Conservation (phyloP, 83 land plant genomes). For the Picea mariana region DNA sequence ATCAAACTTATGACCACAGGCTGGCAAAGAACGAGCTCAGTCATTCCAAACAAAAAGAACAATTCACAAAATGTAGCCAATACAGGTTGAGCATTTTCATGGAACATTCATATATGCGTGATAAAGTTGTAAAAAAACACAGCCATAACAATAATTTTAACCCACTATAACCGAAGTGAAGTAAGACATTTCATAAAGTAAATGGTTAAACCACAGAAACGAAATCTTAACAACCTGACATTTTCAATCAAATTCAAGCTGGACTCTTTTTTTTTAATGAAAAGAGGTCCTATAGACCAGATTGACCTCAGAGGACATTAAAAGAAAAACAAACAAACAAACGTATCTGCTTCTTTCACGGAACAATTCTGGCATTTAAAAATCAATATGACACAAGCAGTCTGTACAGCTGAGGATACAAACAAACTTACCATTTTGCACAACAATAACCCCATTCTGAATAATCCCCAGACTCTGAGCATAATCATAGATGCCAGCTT, state of each 20-base stretch:
- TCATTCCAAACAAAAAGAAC: not conserved
- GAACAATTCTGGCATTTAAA: not conserved
- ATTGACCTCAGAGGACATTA: too few relatives aligned
- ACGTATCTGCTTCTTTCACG: not conserved
- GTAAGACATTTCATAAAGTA: too few relatives aligned
- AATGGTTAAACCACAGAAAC: too few relatives aligned
- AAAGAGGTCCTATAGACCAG: too few relatives aligned
- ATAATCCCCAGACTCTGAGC: conserved; percentile 11
- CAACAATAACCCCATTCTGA: conserved; percentile 9
- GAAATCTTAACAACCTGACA: too few relatives aligned
- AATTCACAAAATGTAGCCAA: not conserved
- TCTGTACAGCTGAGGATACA: not conserved
- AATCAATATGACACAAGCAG: not conserved
- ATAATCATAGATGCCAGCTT: conserved; percentile 14
- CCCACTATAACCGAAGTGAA: too few relatives aligned
- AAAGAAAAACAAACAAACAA: too few relatives aligned
- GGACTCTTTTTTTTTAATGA: too few relatives aligned
- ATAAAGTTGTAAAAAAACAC: not conserved
- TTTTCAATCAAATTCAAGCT: too few relatives aligned
- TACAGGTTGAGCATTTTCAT: not conserved
- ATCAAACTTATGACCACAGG: not conserved
- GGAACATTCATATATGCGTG: not conserved
- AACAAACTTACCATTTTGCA: conserved; percentile 9
- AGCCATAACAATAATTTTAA: too few relatives aligned
- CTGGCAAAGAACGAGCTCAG: not conserved